These are phyloP conservation scores for Bacterosira constricta DNA, from an alignment of 108 stramenopile genomes.

Conservation along the genomic window DNA sequence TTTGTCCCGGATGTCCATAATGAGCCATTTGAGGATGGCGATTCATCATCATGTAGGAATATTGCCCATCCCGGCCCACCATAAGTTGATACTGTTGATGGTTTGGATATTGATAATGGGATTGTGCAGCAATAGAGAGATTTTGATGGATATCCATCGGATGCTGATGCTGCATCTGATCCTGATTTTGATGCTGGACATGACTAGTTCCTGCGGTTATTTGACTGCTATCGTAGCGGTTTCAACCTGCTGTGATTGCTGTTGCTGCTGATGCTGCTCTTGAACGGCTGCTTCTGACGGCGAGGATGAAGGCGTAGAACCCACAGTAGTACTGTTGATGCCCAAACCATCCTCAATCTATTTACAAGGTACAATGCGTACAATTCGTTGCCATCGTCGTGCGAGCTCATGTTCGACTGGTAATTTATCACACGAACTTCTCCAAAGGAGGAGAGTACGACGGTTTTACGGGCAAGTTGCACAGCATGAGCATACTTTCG, in stretches of 20 bases:
- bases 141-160: neutral
- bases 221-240: neutral
- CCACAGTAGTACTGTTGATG: constrained; percentile 67
- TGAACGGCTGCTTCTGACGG: too few species aligned
- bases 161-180: neutral
- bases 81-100: too few species aligned
- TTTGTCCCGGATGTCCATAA: constrained; percentile 30
- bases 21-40: constrained; percentile 30
- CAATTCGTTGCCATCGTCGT: constrained; percentile 19
- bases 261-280: too few species aligned
- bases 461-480: constrained; percentile 57
- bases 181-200: constrained; percentile 18
- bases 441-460: constrained; percentile 70
- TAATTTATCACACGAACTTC: constrained; percentile 66
- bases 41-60: constrained; percentile 61
- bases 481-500: constrained; percentile 74
- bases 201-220: neutral
- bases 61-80: constrained; percentile 76
- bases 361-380: constrained; percentile 69
- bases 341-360: constrained; percentile 85
- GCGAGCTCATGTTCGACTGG: constrained; percentile 41
- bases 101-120: constrained; percentile 25
- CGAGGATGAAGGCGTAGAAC: too few species aligned
- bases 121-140: constrained; percentile 12
- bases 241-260: constrained; percentile 3